Evolutionary conservation across 208 protist species (phyloP), one percentile per base, ranked within the genome.

Genomic region (Angomonas ambiguus): DNA sequence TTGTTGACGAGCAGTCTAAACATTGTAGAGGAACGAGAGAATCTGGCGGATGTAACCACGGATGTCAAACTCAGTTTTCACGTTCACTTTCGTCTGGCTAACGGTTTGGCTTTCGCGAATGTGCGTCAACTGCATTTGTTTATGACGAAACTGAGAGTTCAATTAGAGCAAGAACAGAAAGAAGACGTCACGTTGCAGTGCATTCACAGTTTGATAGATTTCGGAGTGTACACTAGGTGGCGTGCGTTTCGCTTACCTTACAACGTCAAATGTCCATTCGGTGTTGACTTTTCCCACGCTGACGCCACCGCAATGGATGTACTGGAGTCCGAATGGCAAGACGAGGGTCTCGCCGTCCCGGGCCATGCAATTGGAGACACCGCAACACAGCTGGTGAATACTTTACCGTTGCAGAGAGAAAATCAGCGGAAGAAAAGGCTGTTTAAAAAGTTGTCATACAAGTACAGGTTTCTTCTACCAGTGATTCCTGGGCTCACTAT

Each of bases 181-280:
- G 51, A 42, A 1, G 24, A 65, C 8, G 32, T 30, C 13, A 2
- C n/a, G 38, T 35, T 38, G 27, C 51, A 55, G 28, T 16, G 16
- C 38, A 0, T 34, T 5, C 18, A 55, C 2, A 32, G 53, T 2
- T 31, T 22, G 38, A 79, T 94, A 20, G 89, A 95, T 74, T 88
- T 91, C 64, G 77, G 82, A n/a, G 89, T 95, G 28, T 95, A 95
- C 77, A 78, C 82, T 1, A 81, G 89, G 1, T 95, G 85, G 84
- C 83, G 89, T 8, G 84, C 89, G 4, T 93, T 95, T 60, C 83
- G 89, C 10, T 76, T 95, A 22, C 89, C 89, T 25, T 95, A 93
- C 67, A 91, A 88, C 69, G 82, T 93, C 10, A 95, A 95, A 66
- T 68, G 66, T 0, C 69, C 77, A 1, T 63, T 85, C 20, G 27